Base-by-base conservation (phyloP, 23 red algal species). In the Gracilaria vermiculophylla region DNA sequence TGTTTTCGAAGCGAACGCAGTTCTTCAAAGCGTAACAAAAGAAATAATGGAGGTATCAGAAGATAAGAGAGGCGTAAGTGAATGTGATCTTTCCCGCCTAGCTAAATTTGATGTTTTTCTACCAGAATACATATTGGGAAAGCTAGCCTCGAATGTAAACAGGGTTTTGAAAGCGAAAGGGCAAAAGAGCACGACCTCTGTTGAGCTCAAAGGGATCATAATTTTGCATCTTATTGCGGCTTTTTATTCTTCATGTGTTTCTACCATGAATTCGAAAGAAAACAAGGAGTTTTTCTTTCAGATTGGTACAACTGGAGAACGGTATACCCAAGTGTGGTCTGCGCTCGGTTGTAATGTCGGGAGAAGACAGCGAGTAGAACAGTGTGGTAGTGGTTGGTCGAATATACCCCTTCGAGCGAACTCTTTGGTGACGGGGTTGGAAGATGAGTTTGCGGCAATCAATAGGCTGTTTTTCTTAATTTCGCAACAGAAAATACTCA, bases 71-170 rank as follows among this genome's bases (percentile, higher is more conserved):
- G 23, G 25, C 2, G 11, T 60, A 2, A 27, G 21, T 1, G n/a
- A 6, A 2, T 29, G 21, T 7, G 29, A 60, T 24, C 2, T 60
- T 1, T 28, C 77, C 7, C 77, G 25, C 19, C 25, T 81, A 24
- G 13, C 31, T 5, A 45, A 29, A 40, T 81, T 81, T 20, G 34
- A 60, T 39, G 77, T 81, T 0, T 81, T 81, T 42, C 77, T 81
- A 14, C 77, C 77, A 24, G 53, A 65, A 0, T n/a, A 56, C 0
- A 53, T 81, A 12, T 1, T 81, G 31, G 13, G 20, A 9, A 81
- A 81, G 36, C 6, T 81, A 12, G 40, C 25, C 1, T 20, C 14
- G 7, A 60, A 62, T 35, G 57, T 31, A 24, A 81, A 81, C 28
- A n/a, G 50, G 37, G 53, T 36, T 40, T 53, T 81, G 4, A 16